Evolutionary conservation across 768 basidiomycete genomes (phyloP).

Genomic region (Lactarius vividus): DNA sequence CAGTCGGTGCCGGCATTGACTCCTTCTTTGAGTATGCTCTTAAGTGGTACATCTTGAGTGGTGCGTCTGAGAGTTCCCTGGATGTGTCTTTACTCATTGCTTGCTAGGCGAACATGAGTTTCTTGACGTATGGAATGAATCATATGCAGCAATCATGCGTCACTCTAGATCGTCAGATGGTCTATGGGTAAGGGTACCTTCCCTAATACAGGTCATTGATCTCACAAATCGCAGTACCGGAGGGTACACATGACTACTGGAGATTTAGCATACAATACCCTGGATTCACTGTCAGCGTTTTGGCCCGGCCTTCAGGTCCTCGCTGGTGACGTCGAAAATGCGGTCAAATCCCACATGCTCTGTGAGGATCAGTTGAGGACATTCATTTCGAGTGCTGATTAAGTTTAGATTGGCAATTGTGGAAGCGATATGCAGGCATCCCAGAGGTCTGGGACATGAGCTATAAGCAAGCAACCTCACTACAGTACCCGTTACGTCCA

Average conservation of each 20-base stretch:
- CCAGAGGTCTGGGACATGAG: constrained; percentile 92
- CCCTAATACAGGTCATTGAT: not conserved
- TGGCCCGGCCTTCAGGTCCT: constrained; percentile 96
- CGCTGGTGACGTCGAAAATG: constrained; percentile 81
- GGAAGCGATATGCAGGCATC: constrained; percentile 81
- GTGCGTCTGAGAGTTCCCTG: constrained; percentile 38
- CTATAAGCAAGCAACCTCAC: constrained; percentile 64
- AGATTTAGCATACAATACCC: constrained; percentile 66
- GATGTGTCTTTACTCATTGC: not conserved
- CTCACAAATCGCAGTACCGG: constrained; percentile 59
- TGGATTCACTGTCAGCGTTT: constrained; percentile 96
- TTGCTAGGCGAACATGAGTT: constrained; percentile 38
- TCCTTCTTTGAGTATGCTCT: constrained; percentile 94
- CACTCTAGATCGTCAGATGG: constrained; percentile 81
- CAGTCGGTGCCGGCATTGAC: constrained; percentile 93
- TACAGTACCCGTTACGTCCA: constrained; percentile 79
- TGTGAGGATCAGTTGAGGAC: constrained; percentile 48
- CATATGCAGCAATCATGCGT: constrained; percentile 57
- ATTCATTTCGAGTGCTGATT: constrained; percentile 8
- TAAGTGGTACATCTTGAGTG: constrained; percentile 88
- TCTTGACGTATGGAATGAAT: constrained; percentile 40
- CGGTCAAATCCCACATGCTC: constrained; percentile 86
- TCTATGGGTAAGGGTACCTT: constrained; percentile 63
- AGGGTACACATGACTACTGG: constrained; percentile 68
- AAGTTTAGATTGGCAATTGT: constrained; percentile 81